These are phyloP conservation scores for Fusarium tjaetaba DNA, from an alignment of 2,329 filamentous ascomycete species.

Conservation along the genomic window DNA sequence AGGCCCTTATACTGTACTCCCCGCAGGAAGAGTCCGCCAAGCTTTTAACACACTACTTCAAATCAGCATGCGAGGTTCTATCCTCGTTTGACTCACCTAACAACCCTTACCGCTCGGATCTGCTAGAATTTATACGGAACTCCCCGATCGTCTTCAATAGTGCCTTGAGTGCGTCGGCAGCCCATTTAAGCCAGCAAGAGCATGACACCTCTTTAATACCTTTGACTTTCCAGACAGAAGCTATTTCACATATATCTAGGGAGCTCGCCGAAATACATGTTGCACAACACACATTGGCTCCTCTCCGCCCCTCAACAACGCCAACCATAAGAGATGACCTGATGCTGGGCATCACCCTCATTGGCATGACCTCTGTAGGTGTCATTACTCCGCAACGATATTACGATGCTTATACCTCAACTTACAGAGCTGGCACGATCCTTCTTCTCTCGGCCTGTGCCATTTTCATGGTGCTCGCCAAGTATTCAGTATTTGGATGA, in stretches of 20 bases:
- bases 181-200: slow-evolving; percentile 20
- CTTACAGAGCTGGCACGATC: slow-evolving; percentile 21
- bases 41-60: slow-evolving; percentile 20
- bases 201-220: background rate
- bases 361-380: slow-evolving; percentile 32
- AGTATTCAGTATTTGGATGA: slow-evolving; percentile 22
- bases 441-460: slow-evolving; percentile 7
- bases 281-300: rapidly evolving
- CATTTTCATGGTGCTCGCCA: slow-evolving; percentile 22
- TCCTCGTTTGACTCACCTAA: slow-evolving; percentile 19
- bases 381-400: rapidly evolving
- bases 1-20: background rate
- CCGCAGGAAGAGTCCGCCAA: background rate
- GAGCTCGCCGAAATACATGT: background rate
- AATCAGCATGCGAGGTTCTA: slow-evolving; percentile 12
- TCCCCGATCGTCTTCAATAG: slow-evolving; percentile 20
- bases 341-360: slow-evolving; percentile 13
- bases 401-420: background rate
- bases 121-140: slow-evolving; percentile 9
- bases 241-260: slow-evolving; percentile 12
- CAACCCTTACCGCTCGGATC: slow-evolving; percentile 29
- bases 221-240: slow-evolving; percentile 22
- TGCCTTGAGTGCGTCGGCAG: slow-evolving; percentile 28
- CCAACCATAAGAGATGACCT: slow-evolving; percentile 15
- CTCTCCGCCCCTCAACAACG: too few species aligned